Base-by-base conservation (phyloP, 2,329 filamentous ascomycete species). In the Akanthomyces uredinophilus region DNA sequence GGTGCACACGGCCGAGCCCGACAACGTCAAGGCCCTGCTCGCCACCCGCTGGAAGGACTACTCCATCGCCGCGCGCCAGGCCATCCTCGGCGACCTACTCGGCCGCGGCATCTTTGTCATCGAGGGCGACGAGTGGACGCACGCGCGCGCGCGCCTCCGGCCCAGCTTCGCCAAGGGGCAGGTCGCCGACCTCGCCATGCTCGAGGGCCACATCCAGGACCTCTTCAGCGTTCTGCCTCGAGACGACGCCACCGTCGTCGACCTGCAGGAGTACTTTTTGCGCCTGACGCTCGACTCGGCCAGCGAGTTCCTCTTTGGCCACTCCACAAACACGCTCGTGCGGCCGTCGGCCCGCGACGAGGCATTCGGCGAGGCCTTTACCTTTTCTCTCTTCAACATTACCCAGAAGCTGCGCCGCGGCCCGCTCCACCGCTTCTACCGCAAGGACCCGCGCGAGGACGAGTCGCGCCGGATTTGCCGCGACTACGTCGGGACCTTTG, bases 271-370 rank as follows among this genome's bases (percentile, higher is more conserved):
- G 1, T 70, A 82, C 4, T 78, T 83, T 66, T 76, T 81, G 66
- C 75, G 74, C 37, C 71, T 82, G 35, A 79, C 80, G 1, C 74
- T 83, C 55, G 80, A 83, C 62, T 74, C 76, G 1, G 73, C 79
- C 0, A 81, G 79, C 11, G 76, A 80, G 55, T 86, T 90, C 66
- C 77, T 91, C 35, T 68, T 72, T 64, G 71, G 71, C 0, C 69
- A 70, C 69, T 70, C 3, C 67, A 75, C 66, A 70, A 69, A 6
- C 69, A 80, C 67, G 70, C 75, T 60, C 6, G 20, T 27, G n/a
- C 24, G 10, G 18, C 37, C 49, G 1, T 35, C 49, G 37, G 37
- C 37, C 18, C 37, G 39, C 39, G 49, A 60, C 49, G 7, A 24
- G 1, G 27, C n/a, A 20, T 60, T 60, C 16, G 29, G 49, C 39